Evolutionary conservation across 1,284 basidiomycete species (phyloP).

Genomic region (Vanrija sp.): DNA sequence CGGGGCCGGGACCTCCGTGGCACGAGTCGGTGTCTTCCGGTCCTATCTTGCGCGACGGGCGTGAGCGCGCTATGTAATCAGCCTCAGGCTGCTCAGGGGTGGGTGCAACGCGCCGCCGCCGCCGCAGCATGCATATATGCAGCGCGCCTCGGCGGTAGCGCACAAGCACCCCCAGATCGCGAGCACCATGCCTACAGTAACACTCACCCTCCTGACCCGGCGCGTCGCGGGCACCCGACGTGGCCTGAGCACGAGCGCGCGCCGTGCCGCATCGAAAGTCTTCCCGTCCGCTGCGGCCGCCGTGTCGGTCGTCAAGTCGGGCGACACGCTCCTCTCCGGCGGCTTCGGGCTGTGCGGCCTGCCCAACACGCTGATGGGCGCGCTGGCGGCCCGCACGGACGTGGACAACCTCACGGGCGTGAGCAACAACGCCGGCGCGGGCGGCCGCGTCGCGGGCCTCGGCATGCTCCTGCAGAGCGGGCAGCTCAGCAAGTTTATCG

Average conservation of each 20-base stretch:
- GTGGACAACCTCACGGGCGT: constrained; percentile 72
- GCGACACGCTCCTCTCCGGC: constrained; percentile 71
- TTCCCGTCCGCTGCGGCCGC: constrained; percentile 76
- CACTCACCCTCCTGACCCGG: background rate
- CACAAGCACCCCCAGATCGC: too few species aligned
- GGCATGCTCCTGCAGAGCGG: constrained; percentile 69
- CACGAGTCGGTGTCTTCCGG: too few species aligned
- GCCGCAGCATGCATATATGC: too few species aligned
- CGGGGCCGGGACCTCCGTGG: too few species aligned
- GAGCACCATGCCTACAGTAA: too few species aligned
- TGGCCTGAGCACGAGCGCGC: background rate
- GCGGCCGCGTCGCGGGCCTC: constrained; percentile 18
- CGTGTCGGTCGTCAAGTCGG: constrained; percentile 73
- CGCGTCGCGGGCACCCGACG: background rate
- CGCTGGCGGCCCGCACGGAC: constrained; percentile 67
- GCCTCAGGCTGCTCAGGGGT: too few species aligned
- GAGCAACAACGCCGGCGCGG: constrained; percentile 79
- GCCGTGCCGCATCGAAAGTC: constrained; percentile 56
- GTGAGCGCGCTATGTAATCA: too few species aligned
- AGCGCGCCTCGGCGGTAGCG: too few species aligned
- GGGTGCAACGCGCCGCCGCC: too few species aligned
- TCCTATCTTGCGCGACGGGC: too few species aligned
- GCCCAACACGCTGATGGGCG: constrained; percentile 74
- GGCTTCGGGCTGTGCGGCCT: constrained; percentile 52
- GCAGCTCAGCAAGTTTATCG: constrained; percentile 78